phyloP scores from a whole-genome alignment of 495 filamentous ascomycete species.

The Lophiotrema nucula region DNA sequence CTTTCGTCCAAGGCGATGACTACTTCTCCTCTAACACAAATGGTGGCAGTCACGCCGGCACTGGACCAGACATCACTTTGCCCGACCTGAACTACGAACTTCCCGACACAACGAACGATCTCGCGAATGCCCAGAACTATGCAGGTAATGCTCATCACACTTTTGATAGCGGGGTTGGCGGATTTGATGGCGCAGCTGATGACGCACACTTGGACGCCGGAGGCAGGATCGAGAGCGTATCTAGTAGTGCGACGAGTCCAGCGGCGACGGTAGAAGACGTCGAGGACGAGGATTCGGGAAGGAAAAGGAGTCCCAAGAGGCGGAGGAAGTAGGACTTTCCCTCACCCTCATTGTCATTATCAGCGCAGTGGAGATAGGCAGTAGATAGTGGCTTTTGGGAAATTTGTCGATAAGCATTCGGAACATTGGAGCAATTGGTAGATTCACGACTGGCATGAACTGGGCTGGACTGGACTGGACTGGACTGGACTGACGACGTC shows the following conservation, averaged over 20 bases:
- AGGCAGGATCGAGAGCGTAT: slow-evolving; percentile 38
- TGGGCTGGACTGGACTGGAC: too few relatives aligned
- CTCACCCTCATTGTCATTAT: too few relatives aligned
- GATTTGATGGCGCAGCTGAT: slow-evolving; percentile 3
- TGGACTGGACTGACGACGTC: too few relatives aligned
- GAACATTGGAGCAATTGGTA: too few relatives aligned
- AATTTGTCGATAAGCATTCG: too few relatives aligned
- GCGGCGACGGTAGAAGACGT: slow-evolving; percentile 32
- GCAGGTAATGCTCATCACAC: slow-evolving; percentile 13
- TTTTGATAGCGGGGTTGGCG: background rate
- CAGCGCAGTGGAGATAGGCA: too few relatives aligned
- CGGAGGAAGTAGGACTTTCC: slow-evolving; percentile 13
- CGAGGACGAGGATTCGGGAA: slow-evolving; percentile 22
- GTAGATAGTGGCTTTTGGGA: too few relatives aligned
- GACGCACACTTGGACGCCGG: slow-evolving; percentile 3
- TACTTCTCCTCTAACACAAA: slow-evolving; percentile 14
- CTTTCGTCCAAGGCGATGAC: slow-evolving; percentile 38
- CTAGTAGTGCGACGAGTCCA: slow-evolving; percentile 37
- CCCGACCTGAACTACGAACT: slow-evolving; percentile 22
- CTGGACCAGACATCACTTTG: background rate
- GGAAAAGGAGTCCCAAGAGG: slow-evolving; percentile 18
- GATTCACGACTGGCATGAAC: too few relatives aligned
- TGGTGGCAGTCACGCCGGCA: background rate
- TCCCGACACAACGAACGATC: slow-evolving; percentile 4
- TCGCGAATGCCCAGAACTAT: background rate